Conservation (phyloP, 176 grass and related monocot genomes). For the Oryza meyeriana region DNA sequence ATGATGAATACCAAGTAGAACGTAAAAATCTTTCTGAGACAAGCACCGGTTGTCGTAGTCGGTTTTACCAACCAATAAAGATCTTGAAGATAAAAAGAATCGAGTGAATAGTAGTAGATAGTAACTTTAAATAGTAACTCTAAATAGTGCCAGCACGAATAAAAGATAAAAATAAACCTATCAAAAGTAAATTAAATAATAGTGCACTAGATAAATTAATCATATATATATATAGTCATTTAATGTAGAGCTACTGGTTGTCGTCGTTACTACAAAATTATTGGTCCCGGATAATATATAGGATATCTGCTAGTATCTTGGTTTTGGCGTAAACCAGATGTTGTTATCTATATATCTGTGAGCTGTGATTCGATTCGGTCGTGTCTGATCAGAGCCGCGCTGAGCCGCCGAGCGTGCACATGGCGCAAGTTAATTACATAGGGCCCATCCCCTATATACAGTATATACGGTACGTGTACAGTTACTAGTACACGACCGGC, state of each 20-base stretch:
- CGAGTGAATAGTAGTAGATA: too few relatives aligned
- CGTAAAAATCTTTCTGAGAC: too few relatives aligned
- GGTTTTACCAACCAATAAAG: too few relatives aligned
- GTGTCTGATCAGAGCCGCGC: background rate
- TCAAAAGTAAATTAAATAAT: too few relatives aligned
- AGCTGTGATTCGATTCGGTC: background rate
- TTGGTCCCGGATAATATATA: background rate
- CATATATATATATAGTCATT: too few relatives aligned
- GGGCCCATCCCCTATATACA: background rate
- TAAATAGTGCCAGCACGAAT: too few relatives aligned
- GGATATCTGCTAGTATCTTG: background rate
- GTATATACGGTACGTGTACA: background rate
- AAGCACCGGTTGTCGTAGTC: too few relatives aligned
- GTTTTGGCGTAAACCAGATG: background rate
- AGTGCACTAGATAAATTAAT: too few relatives aligned
- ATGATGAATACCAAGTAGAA: too few relatives aligned
- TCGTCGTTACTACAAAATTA: background rate
- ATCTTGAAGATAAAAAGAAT: too few relatives aligned
- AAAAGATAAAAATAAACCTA: too few relatives aligned
- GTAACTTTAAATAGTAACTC: too few relatives aligned
- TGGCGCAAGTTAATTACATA: background rate
- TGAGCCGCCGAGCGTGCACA: background rate
- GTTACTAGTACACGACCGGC: background rate
- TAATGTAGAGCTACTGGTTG: background rate
- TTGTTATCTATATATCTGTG: background rate